Conservation (phyloP, 139 green algal genomes). For the Chlorella vulgaris region DNA sequence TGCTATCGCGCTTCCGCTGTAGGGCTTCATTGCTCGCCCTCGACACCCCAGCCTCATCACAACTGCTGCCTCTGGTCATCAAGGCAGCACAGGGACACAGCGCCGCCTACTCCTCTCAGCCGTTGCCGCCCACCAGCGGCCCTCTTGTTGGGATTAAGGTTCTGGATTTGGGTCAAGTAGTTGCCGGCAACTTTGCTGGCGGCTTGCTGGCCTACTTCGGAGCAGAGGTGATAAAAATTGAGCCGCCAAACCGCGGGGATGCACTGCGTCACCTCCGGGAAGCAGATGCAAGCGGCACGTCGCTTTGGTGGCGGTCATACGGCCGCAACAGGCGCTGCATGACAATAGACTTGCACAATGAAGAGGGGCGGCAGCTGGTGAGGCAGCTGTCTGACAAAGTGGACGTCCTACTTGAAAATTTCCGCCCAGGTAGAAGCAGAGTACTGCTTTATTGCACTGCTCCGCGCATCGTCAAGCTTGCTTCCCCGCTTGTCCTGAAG, state of each 20-base stretch:
- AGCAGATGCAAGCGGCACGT: conserved; percentile 61
- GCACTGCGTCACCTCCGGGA: conserved; percentile 69
- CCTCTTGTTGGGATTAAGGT: conserved; percentile 41
- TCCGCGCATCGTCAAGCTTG: too few species aligned
- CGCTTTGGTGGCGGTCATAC: conserved; percentile 76
- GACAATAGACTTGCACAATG: conserved; percentile 71
- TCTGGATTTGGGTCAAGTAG: conserved; percentile 56
- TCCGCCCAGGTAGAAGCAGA: conserved; percentile 61
- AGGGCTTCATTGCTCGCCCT: too few species aligned
- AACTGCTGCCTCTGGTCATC: neutral
- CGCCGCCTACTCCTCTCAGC: neutral
- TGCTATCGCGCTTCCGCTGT: too few species aligned
- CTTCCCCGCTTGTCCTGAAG: too few species aligned
- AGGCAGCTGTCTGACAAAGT: conserved; percentile 46
- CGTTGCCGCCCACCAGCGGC: conserved; percentile 10
- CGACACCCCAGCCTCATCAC: neutral
- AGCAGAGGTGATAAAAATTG: conserved; percentile 81
- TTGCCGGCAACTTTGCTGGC: conserved; percentile 78
- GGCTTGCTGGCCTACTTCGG: conserved; percentile 74
- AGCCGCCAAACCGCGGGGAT: conserved; percentile 66
- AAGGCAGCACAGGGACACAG: neutral
- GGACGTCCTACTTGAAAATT: conserved; percentile 84
- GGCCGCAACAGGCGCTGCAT: conserved; percentile 75
- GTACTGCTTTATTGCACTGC: too few species aligned
- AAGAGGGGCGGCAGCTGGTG: conserved; percentile 60